These are phyloP conservation scores for Daucus carota DNA, from an alignment of 129 eudicot genomes.

Conservation along the genomic window DH1_v3.0 NC_030385.2:9008501-9009000, in stretches of 20 bases:
- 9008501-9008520: conserved; percentile 40
- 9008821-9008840: conserved; percentile 46
- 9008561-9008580: conserved; percentile 13
- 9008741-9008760: conserved; percentile 62
- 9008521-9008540: conserved; percentile 43
- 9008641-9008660: conserved; percentile 58
- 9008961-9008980: conserved; percentile 57
- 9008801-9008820: conserved; percentile 60
- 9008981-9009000: conserved; percentile 52
- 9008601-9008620: conserved; percentile 45
- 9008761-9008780: conserved; percentile 23
- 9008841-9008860: conserved; percentile 53
- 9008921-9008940: conserved; percentile 54
- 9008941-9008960: conserved; percentile 58
- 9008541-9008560: conserved; percentile 17
- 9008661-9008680: conserved; percentile 22
- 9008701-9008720: conserved; percentile 83
- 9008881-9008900: conserved; percentile 63
- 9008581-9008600: conserved; percentile 53
- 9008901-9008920: conserved; percentile 57
- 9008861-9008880: conserved; percentile 51
- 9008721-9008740: conserved; percentile 61
- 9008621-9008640: conserved; percentile 29
- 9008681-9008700: conserved; percentile 50
- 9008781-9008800: conserved; percentile 46